Evolutionary conservation across 1,284 basidiomycete species (phyloP), one percentile per base, ranked within the genome.

Genomic region (Malassezia cuniculi): DNA sequence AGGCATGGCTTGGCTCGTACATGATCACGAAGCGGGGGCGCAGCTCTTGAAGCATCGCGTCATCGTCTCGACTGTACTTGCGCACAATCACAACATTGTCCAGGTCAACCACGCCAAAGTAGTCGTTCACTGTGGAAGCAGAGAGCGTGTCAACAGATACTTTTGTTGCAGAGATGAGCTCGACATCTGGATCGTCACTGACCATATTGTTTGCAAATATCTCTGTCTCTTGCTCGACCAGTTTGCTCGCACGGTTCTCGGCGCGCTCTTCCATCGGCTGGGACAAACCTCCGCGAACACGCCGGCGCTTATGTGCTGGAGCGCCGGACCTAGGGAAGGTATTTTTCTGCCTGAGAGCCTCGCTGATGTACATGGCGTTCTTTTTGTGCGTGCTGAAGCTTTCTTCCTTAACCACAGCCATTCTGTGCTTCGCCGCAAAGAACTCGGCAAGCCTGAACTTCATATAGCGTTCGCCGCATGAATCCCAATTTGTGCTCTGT

Each of bases 1-100:
- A 97, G 35, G 89, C 81, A 52, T 86, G 79, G 59, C 81, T 85
- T 1, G 90, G 87, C 58, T 99, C 93, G 58, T 83, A 89, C 81
- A 65, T 53, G 36, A 95, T 83, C 31, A 95, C 78, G 61, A 87
- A 94, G 41, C 82, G 78, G 2, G 93, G 93, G 41, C 81, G 74
- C 2, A 95, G 73, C 65, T 97, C 90, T 39, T 81, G 77, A 20
- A 97, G 72, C 33, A 94, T 71, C 27, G 79, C 75, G 66, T 97
- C 90, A 58, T 99, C 90, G 57, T 95, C 90, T 31, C 87, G 87
- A 0, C 82, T 79, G 60, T 90, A 97, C 0, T 84, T 76, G 1
- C 87, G 77, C 18, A 97, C 77, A 14, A 95, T 70, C 11, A 95
- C 79, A 0, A 82, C 79, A 51, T 90, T 78, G 51, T 82, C 78